These are phyloP conservation scores for Suillus paluster DNA, from an alignment of 768 basidiomycete genomes.

Conservation along the genomic window DNA sequence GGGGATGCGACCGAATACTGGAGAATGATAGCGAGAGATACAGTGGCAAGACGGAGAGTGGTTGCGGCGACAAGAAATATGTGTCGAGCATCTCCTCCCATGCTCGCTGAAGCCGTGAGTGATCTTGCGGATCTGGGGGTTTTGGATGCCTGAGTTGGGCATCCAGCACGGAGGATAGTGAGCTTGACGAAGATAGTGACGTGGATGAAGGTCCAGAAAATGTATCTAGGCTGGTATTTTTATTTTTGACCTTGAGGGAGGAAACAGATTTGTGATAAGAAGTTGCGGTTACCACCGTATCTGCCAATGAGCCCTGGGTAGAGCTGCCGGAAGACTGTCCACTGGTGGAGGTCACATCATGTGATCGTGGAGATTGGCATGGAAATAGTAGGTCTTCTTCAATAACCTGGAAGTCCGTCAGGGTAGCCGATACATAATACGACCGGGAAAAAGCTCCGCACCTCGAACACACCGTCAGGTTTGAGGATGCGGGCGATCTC, in stretches of 20 bases:
- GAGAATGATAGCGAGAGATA: constrained; percentile 63
- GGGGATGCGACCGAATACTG: constrained; percentile 53
- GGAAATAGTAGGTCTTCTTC: constrained; percentile 81
- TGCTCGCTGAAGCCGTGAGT: constrained; percentile 59
- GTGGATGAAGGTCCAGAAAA: constrained; percentile 23
- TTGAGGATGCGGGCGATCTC: constrained; percentile 71
- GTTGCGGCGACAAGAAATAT: constrained; percentile 57
- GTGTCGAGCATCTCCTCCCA: constrained; percentile 71
- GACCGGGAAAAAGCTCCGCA: constrained; percentile 30
- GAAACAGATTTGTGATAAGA: constrained; percentile 28
- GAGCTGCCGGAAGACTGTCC: constrained; percentile 27
- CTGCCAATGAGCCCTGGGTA: constrained; percentile 26
- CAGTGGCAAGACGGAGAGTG: constrained; percentile 66
- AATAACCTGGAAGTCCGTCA: constrained; percentile 51
- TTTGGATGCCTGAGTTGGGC: constrained; percentile 15
- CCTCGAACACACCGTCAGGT: constrained; percentile 67
- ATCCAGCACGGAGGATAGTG: constrained; percentile 24
- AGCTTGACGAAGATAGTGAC: constrained; percentile 25
- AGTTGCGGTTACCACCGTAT: constrained; percentile 26
- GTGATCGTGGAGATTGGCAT: constrained; percentile 30
- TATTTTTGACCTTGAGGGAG: constrained; percentile 19
- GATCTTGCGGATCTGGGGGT: constrained; percentile 58
- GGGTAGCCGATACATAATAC: constrained; percentile 13
- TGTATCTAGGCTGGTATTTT: constrained; percentile 14
- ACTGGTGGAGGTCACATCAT: constrained; percentile 8